Evolutionary conservation across 805 yeast species (phyloP), one percentile per base, ranked within the genome.

Genomic region (Candida dajiaensis): DNA sequence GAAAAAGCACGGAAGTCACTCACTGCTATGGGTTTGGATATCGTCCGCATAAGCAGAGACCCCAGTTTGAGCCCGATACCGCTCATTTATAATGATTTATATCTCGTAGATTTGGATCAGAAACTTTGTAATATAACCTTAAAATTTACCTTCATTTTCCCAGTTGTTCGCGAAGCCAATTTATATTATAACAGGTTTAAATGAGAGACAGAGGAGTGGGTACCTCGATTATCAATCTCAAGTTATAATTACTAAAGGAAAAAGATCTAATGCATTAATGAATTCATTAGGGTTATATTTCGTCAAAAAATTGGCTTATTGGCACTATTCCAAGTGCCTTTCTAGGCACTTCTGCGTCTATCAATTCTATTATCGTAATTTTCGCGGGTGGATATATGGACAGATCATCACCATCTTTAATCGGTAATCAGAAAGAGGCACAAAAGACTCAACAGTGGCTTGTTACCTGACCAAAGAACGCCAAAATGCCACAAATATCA

Each of bases 21-120:
- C 54, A 69, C 74, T 4, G 92, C 88, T 26, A 87, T 73, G 1
- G 96, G 96, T 61, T 84, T 86, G 33, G 95, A 83, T 38, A 87
- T 69, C 33, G 92, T 87, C 51, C 90, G 66, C 7, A 86, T 77
- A 45, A 85, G 72, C 45, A 87, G 73, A 21, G 90, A 76, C 11
- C 88, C 78, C 54, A 87, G 67, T 61, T 87, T 87, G 42, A 86
- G 71, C 10, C 90, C 89, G 33, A 87, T 75, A 22, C 85, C 79
- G 67, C 92, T 85, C 94, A 86, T 85, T 20, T 16, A 12, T 16
- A 9, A 5, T 29, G 18, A 18, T 29, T n/a, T 29, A 8, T 29
- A 4, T 28, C 33, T 28, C 6, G 23, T 22, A 5, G n/a, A 22
- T 8, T 22, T 22, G 28, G 12, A 25, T 25, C 13, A 25, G 10